A percentile compares a stretch with the other conserved stretches of the same genome.
Conservation (phyloP, 208 protist species). For the Polymyxa betae region DNA sequence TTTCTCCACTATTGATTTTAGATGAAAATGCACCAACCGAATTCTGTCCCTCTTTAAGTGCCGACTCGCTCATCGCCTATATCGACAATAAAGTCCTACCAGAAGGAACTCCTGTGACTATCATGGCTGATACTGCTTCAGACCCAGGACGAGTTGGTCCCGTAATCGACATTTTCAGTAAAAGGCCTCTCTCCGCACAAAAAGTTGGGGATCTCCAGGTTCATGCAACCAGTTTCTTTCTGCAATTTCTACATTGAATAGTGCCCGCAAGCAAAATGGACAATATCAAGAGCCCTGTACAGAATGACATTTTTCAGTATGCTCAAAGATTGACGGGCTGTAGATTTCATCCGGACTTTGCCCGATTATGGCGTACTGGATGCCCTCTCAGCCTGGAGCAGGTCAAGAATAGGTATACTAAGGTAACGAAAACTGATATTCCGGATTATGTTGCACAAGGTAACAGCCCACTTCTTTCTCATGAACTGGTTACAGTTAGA, state of each 20-base stretch:
- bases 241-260: background rate
- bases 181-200: background rate
- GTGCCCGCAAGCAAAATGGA: background rate
- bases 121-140: background rate
- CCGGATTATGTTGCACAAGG: background rate
- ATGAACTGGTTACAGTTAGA: background rate
- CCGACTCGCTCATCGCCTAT: background rate
- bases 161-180: background rate
- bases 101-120: background rate
- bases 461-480: background rate
- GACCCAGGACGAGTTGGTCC: background rate
- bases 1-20: background rate
- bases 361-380: background rate
- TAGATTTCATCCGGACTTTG: background rate
- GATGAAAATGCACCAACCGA: background rate
- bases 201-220: background rate
- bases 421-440: background rate
- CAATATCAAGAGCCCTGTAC: background rate
- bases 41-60: conserved; percentile 1
- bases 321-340: background rate
- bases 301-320: background rate
- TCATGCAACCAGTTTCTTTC: conserved; percentile 31
- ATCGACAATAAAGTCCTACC: background rate
- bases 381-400: background rate
- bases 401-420: background rate